Percentiles rank a stretch among this genome's conserved stretches.
These are phyloP conservation scores for Moricandia moricandioides DNA, from an alignment of 345 rosid genomes.

Conservation along the genomic window DNA sequence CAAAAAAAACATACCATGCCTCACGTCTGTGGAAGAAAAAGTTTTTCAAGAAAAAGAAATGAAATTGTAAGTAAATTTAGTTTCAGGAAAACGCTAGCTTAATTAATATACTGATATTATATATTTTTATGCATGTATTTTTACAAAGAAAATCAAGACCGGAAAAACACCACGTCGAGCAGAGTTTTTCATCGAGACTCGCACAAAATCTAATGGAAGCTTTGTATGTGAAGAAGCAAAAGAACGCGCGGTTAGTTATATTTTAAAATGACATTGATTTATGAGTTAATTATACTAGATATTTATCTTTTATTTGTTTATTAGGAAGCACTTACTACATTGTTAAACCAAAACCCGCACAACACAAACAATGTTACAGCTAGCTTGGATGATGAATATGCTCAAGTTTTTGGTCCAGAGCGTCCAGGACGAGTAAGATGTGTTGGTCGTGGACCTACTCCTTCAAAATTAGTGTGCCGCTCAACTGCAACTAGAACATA, in stretches of 20 bases:
- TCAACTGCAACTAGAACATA: not conserved
- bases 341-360: not conserved
- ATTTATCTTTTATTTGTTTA: too few species aligned
- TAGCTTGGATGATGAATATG: slow-evolving; percentile 12
- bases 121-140: not conserved
- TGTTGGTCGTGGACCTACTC: slow-evolving; percentile 3
- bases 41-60: not conserved
- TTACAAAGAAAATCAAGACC: not conserved
- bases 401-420: slow-evolving; percentile 13
- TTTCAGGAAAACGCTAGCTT: not conserved
- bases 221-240: not conserved
- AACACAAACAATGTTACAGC: not conserved
- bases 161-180: not conserved
- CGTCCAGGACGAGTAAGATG: not conserved
- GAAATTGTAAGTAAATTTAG: not conserved
- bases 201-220: not conserved
- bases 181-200: not conserved
- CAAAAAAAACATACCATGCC: not conserved
- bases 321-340: not conserved
- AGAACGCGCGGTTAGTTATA: not conserved
- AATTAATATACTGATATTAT: not conserved
- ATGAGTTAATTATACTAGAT: not conserved
- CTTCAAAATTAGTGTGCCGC: not conserved
- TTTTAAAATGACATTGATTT: not conserved
- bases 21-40: not conserved